phyloP scores from a whole-genome alignment of 441 rosid species.

The Manihot esculenta region DNA sequence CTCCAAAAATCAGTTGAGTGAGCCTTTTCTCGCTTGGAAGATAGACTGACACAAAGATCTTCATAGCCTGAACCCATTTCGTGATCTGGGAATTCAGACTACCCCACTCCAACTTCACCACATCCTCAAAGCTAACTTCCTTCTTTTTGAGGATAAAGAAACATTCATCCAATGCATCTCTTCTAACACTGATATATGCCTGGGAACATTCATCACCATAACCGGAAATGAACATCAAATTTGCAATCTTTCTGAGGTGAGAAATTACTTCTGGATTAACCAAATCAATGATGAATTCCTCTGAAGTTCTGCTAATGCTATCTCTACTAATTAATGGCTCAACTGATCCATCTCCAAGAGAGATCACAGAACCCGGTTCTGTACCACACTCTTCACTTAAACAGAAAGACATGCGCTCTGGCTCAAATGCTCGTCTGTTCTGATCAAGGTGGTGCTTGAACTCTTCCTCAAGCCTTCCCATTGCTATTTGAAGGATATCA shows the following conservation, averaged over 20 bases:
- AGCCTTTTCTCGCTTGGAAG: conserved; percentile 76
- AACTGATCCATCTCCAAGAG: conserved; percentile 57
- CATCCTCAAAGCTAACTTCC: conserved; percentile 81
- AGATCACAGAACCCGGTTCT: conserved; percentile 45
- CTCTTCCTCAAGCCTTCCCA: conserved; percentile 89
- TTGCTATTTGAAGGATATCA: conserved; percentile 75
- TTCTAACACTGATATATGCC: conserved; percentile 56
- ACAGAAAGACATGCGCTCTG: conserved; percentile 60
- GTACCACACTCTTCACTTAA: conserved; percentile 54
- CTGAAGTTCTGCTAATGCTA: conserved; percentile 53
- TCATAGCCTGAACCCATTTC: conserved; percentile 75
- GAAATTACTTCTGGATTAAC: conserved; percentile 57
- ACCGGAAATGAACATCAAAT: conserved; percentile 60
- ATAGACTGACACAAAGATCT: conserved; percentile 62
- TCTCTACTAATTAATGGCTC: conserved; percentile 55
- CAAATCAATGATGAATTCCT: conserved; percentile 60
- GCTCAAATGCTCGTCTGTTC: conserved; percentile 64
- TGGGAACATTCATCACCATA: conserved; percentile 79
- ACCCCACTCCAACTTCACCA: conserved; percentile 78
- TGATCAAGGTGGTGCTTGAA: conserved; percentile 68
- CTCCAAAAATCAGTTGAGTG: conserved; percentile 58
- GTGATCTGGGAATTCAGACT: conserved; percentile 66
- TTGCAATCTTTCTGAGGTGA: conserved; percentile 66
- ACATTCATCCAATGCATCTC: conserved; percentile 76
- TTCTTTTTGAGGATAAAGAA: conserved; percentile 68